Base-by-base conservation (phyloP, 2,329 filamentous ascomycete species). In the Verticillium tricorpus region DNA sequence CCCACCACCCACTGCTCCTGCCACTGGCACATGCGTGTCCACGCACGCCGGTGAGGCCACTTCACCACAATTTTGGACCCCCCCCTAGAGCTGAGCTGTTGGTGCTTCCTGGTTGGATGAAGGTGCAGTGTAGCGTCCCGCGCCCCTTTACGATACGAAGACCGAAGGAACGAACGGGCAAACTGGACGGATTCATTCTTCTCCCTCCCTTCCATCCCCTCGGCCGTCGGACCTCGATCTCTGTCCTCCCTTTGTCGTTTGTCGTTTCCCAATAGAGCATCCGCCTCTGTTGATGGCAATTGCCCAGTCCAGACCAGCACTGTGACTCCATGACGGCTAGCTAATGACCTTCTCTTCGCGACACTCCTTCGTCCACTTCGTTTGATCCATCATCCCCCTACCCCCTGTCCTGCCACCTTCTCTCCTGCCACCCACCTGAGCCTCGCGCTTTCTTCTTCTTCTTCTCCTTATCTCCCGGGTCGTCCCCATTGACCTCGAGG, bases 261-360 rank as follows among this genome's bases (percentile, higher is more conserved):
- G 45, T 52, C 45, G 15, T 34, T 57, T 55, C 39, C 28, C 56
- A 58, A 58, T 58, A 58, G 56, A 40, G 11, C 22, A 32, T 59
- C 60, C 25, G 45, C 45, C 57, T 57, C 40, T 59, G 32, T 55
- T 62, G 61, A 58, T 45, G 56, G 58, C 58, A 45, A 54, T 54
- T 59, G 58, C 56, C 31, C 25, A 56, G 60, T 57, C 57, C 56
- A 50, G 60, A 55, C 35, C 62, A 59, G 58, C 56, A 57, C 60
- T 61, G 56, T 60, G 40, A 45, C 59, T 65, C 61, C 63, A 65
- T 68, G 69, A 66, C 69, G 64, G 67, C 71, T 64, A 77, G 77
- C 71, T 78, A 78, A 79, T 78, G 70, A 66, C 62, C 73, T 76
- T 70, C 68, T 64, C 70, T 78, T 79, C 76, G 72, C 68, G 69